Base-by-base conservation (phyloP, 2,329 filamentous ascomycete species). In the Septoria petroselini region DNA sequence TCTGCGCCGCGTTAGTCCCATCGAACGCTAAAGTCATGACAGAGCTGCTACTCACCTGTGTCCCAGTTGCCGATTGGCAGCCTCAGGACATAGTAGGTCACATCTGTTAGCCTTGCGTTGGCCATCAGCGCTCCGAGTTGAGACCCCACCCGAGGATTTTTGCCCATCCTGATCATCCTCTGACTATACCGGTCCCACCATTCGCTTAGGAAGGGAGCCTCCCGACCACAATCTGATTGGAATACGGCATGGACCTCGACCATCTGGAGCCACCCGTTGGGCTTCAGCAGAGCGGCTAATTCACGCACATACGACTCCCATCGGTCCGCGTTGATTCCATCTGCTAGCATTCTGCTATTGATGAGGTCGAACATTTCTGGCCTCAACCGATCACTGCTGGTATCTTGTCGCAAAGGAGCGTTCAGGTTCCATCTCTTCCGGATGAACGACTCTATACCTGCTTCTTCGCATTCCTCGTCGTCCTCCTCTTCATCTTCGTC, bases 241-340 rank as follows among this genome's bases (percentile, higher is more conserved):
- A 88, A 83, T 57, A 89, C 88, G 67, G 84, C 85, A 63, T 94
- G 89, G 61, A 91, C 80, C 65, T 95, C 91, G n/a, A 88, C 80
- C 78, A 95, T 84, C 64, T 95, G 89, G 52, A 86, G 79, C 88
- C 89, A 95, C 1, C 91, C 90, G 2, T 84, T 85, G 4, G 83
- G 84, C 42, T 81, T 84, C 55, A 91, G 72, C 7, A 89, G 77
- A 17, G 81, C 77, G 58, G 81, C 79, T 53, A 95, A 86, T 60
- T 95, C 91, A 59, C 76, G 74, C 57, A 95, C 69, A 68, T 94
- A 95, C 25, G 77, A 76, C 48, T 73, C 70, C 91, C 91, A 96
- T 66, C 88, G 79, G 54, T 76, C 72, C 50, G 75, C 72, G 62
- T 91, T 77, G 61, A 95, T 86, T 0, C 88, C 89, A 17, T 81